Evolutionary conservation across 495 filamentous ascomycete genomes (phyloP), one percentile per base, ranked within the genome.

Genomic region (Achaetomiella virescens): DNA sequence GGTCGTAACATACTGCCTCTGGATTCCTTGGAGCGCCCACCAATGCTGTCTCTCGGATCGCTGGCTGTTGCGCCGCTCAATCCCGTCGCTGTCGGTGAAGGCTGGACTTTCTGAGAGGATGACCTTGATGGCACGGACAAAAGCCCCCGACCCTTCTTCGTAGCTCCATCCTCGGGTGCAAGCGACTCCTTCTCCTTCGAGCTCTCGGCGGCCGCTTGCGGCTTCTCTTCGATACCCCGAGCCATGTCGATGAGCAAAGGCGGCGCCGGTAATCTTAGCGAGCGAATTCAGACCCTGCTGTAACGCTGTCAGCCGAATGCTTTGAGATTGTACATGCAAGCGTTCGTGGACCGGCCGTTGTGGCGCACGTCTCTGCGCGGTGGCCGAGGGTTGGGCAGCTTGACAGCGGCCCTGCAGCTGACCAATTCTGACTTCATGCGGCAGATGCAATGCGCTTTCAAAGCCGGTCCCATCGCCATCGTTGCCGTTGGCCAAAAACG

Each of bases 1-100:
- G 78, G 76, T 52, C 79, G 84, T 31, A 85, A 75, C 56, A 90
- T 81, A 70, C 86, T 91, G 57, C 81, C 78, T 70, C 83, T 88
- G 46, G 89, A 77, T 69, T 79, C 73, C 76, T 77, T 74, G 64
- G 80, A 73, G 64, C 78, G 74, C 56, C 79, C 71, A 68, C 80
- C 74, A 66, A 84, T 78, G 70, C 80, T 85, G 61, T 83, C 80
- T 66, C 73, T 66, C 53, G 73, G 78, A 62, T 88, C 84, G 57
- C 77, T 81, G 33, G 78, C 78, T 36, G 81, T 82, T 45, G 81
- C 82, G 46, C 87, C 86, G 59, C 80, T 85, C 60, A 84, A 66
- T n/a, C 80, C 81, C 14, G 82, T 83, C 40, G 78, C 76, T 45
- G 81, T 84, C 37, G 79, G 70, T 1, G 79, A 83, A 35, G 81